Conservation (phyloP, 202 grass and related monocot genomes). For the Brachypodium distachyon region DNA sequence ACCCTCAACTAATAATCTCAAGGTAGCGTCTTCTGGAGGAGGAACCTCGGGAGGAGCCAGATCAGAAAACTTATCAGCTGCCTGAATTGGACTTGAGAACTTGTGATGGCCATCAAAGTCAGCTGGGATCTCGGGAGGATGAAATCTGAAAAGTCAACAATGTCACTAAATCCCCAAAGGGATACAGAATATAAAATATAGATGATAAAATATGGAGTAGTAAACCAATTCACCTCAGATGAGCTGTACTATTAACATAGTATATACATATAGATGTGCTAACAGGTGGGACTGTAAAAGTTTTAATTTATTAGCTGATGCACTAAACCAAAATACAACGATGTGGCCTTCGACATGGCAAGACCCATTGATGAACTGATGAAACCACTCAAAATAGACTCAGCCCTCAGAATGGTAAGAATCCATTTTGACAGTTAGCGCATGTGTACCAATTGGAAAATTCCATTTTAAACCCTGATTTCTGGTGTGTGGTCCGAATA, state of each 20-base stretch:
- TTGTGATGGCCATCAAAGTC: constrained; percentile 77
- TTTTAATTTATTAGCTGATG: background rate
- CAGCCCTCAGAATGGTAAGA: background rate
- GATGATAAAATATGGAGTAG: background rate
- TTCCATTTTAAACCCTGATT: too few species aligned
- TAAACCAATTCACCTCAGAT: background rate
- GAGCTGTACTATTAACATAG: background rate
- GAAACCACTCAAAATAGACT: background rate
- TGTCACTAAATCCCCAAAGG: background rate
- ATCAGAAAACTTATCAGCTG: constrained; percentile 40
- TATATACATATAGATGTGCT: background rate
- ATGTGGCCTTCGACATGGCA: background rate
- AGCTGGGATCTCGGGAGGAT: constrained; percentile 59
- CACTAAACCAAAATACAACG: background rate
- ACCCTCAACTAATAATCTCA: constrained; percentile 74
- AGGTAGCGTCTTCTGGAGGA: constrained; percentile 68
- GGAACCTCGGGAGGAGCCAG: constrained; percentile 56
- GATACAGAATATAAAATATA: background rate
- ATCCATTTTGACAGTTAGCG: background rate
- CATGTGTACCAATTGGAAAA: too few species aligned
- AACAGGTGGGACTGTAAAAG: background rate
- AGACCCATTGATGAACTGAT: background rate
- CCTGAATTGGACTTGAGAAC: constrained; percentile 48
- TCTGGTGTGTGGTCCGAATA: too few species aligned
- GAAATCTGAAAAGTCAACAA: constrained; percentile 61